Percentiles rank a stretch among this genome's conserved stretches.
These are phyloP conservation scores for Zymoseptoria ardabiliae DNA, from an alignment of 2,329 filamentous ascomycete species.

Conservation along the genomic window DNA sequence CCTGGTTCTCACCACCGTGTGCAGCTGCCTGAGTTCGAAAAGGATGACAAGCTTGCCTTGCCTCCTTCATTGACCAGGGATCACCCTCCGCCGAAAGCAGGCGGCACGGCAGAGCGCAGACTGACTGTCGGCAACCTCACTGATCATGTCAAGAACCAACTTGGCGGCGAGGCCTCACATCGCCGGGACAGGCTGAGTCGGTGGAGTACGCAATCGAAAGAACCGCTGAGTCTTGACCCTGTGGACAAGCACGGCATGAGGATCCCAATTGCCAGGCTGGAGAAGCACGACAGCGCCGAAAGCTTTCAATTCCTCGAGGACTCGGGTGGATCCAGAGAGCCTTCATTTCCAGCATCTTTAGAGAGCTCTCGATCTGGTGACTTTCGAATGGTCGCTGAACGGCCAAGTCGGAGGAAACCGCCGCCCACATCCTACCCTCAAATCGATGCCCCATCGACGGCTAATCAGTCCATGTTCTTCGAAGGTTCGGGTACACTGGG, in stretches of 20 bases:
- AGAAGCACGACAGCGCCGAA: slow-evolving; percentile 52
- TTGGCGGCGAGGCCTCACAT: slow-evolving; percentile 6
- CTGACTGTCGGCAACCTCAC: slow-evolving; percentile 19
- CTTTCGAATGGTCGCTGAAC: slow-evolving; percentile 17
- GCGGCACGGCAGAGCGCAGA: slow-evolving; percentile 3
- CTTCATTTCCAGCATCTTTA: slow-evolving; percentile 48
- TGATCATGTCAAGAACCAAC: slow-evolving; percentile 18
- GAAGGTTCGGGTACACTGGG: slow-evolving; percentile 15
- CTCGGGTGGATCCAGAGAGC: slow-evolving; percentile 51
- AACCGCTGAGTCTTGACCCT: slow-evolving; percentile 21
- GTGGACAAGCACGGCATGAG: slow-evolving; percentile 18
- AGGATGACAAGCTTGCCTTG: slow-evolving; percentile 18
- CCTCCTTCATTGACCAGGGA: slow-evolving; percentile 20
- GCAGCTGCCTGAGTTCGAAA: slow-evolving; percentile 27
- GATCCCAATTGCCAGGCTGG: slow-evolving; percentile 30
- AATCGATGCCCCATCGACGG: slow-evolving; percentile 1
- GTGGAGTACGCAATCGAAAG: slow-evolving; percentile 23
- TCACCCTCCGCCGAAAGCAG: slow-evolving; percentile 1
- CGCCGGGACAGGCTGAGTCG: slow-evolving; percentile 19
- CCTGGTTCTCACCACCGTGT: slow-evolving; percentile 13
- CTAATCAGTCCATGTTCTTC: slow-evolving; percentile 13
- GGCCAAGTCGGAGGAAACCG: slow-evolving; percentile 10
- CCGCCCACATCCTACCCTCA: slow-evolving; percentile 3
- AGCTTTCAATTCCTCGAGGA: slow-evolving; percentile 59
- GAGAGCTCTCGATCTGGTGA: slow-evolving; percentile 23